Conservation (phyloP, 768 basidiomycete species). For the Russula earlei region DNA sequence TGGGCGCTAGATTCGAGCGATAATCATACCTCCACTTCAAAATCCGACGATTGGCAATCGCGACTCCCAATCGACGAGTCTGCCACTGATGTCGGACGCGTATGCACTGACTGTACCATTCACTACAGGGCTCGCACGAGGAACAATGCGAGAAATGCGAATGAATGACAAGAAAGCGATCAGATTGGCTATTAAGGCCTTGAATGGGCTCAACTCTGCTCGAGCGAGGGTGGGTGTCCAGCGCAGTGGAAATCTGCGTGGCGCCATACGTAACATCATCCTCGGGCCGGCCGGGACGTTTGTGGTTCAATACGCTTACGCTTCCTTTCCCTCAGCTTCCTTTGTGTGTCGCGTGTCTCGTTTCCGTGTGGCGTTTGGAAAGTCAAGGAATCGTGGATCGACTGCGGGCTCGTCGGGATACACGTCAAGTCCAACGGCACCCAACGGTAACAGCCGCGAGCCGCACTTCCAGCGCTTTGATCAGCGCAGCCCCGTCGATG, state of each 20-base stretch:
- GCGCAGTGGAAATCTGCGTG: no score
- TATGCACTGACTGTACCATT: constrained; percentile 12
- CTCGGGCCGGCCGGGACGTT: constrained; percentile 5
- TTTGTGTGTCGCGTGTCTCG: constrained; percentile 71
- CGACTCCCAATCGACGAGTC: constrained; percentile 2
- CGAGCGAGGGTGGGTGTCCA: not conserved
- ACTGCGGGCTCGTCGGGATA: constrained; percentile 78
- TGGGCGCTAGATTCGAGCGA: not conserved
- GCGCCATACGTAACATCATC: not conserved
- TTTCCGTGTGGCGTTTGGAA: constrained; percentile 81
- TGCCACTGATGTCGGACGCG: constrained; percentile 14
- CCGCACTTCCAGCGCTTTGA: constrained; percentile 74
- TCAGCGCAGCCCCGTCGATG: constrained; percentile 80
- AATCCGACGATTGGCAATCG: constrained; percentile 5
- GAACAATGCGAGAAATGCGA: no score
- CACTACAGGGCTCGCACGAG: not conserved
- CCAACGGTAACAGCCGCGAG: no score
- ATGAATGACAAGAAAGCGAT: not conserved
- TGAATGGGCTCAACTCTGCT: not conserved
- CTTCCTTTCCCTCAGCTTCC: no score
- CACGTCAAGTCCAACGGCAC: constrained; percentile 76
- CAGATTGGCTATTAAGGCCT: not conserved
- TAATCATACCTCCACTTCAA: constrained; percentile 7
- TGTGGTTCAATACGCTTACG: no score
- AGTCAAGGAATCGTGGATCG: constrained; percentile 69